These are phyloP conservation scores for Capsella bursapastoris DNA, from an alignment of 345 rosid species.

Conservation along the genomic window DNA sequence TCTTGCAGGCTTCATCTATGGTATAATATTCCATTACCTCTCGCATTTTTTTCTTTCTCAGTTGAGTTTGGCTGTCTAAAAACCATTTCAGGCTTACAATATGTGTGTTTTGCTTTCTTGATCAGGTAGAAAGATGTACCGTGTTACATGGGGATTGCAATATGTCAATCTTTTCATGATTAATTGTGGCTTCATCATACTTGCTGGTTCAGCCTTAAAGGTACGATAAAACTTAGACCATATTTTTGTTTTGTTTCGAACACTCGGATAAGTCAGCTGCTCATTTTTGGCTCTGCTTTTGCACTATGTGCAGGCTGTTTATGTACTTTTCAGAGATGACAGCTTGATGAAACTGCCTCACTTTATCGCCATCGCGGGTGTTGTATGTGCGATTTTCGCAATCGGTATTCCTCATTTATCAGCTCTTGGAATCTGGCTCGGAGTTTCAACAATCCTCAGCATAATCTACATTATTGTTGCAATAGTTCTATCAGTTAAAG, in stretches of 20 bases:
- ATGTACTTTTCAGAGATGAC: slow-evolving; percentile 60
- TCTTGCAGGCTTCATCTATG: slow-evolving; percentile 80
- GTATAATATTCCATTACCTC: slow-evolving; percentile 41
- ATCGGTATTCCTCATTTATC: slow-evolving; percentile 82
- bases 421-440: slow-evolving; percentile 83
- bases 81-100: not conserved
- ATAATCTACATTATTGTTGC: slow-evolving; percentile 68
- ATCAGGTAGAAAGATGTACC: slow-evolving; percentile 43
- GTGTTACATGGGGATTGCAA: slow-evolving; percentile 56
- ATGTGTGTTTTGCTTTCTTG: slow-evolving; percentile 11
- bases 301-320: slow-evolving; percentile 50
- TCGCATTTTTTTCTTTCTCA: not conserved
- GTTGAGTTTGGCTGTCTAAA: not conserved
- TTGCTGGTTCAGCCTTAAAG: slow-evolving; percentile 60
- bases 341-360: slow-evolving; percentile 56
- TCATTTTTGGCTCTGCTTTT: not conserved
- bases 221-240: not conserved
- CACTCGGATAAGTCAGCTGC: not conserved
- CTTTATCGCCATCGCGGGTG: slow-evolving; percentile 60
- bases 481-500: slow-evolving; percentile 57
- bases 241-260: not conserved
- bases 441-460: slow-evolving; percentile 73
- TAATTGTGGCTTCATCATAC: slow-evolving; percentile 57
- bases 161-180: slow-evolving; percentile 65
- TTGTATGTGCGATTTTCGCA: slow-evolving; percentile 69